Percentiles rank a stretch among this genome's conserved stretches.
Evolutionary conservation across 352 stramenopile species (phyloP).

Genomic region (Labyrinthula sp.): DNA sequence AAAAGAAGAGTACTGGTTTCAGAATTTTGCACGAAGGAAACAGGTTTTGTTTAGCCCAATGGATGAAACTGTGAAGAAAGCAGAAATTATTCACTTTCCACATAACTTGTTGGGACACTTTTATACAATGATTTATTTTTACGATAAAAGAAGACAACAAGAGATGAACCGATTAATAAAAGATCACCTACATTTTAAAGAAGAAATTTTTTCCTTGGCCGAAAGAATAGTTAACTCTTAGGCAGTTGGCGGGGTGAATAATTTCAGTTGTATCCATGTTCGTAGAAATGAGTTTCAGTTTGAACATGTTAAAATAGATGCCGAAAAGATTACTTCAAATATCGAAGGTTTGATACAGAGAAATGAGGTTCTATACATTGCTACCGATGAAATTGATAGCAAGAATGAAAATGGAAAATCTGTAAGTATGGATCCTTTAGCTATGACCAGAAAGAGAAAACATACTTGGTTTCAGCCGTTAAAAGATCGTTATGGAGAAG

Average conservation of each 20-base stretch:
- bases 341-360: conserved; percentile 12
- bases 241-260: conserved; percentile 15
- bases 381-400: conserved; percentile 11
- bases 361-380: conserved; percentile 21
- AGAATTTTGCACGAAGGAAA: neutral
- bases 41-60: conserved; percentile 2
- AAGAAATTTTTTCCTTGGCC: conserved; percentile 20
- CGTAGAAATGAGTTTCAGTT: conserved; percentile 28
- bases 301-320: conserved; percentile 11
- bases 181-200: conserved; percentile 25
- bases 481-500: conserved; percentile 17
- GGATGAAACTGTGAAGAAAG: neutral
- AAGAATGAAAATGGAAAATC: conserved; percentile 24
- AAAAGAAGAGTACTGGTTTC: neutral
- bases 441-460: conserved; percentile 15
- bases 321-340: conserved; percentile 12
- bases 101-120: conserved; percentile 26
- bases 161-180: conserved; percentile 21
- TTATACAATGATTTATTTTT: conserved; percentile 28
- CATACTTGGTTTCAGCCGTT: conserved; percentile 28
- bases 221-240: conserved; percentile 17
- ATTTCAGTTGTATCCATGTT: conserved; percentile 25
- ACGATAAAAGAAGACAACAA: conserved; percentile 2
- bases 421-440: conserved; percentile 12
- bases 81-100: conserved; percentile 16